Evolutionary conservation across 129 eudicot genomes (phyloP).

Genomic region (Cynara cardunculus): DNA sequence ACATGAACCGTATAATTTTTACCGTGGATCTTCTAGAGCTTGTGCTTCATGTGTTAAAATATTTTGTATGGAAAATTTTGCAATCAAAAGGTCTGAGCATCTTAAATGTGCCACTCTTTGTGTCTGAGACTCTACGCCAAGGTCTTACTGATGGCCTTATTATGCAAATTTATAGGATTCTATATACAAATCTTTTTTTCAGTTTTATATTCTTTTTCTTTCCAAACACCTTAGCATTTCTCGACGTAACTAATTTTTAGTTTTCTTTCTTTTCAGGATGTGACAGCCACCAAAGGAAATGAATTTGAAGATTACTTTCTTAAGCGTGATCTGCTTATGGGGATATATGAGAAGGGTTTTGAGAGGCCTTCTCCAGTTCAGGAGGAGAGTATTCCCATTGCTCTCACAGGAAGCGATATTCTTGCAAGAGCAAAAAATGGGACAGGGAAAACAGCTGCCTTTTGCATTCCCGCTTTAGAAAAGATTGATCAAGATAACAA

Average conservation of each 20-base stretch:
- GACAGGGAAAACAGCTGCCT: slow-evolving; percentile 94
- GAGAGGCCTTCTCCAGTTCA: slow-evolving; percentile 92
- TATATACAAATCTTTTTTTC: neutral
- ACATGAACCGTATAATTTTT: neutral
- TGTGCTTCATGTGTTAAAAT: neutral
- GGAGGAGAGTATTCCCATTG: slow-evolving; percentile 89
- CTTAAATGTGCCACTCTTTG: neutral
- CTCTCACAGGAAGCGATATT: slow-evolving; percentile 87
- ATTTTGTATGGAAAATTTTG: neutral
- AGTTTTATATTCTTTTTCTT: neutral
- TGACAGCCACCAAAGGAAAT: slow-evolving; percentile 93
- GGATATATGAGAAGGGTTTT: slow-evolving; percentile 91
- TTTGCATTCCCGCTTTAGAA: slow-evolving; percentile 86
- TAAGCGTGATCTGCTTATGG: slow-evolving; percentile 86
- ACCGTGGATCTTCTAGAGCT: neutral
- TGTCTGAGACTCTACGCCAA: neutral
- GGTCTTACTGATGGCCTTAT: neutral
- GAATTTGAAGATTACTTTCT: slow-evolving; percentile 91
- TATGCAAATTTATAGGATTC: neutral
- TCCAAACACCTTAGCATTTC: neutral
- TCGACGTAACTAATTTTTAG: neutral
- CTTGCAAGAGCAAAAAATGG: slow-evolving; percentile 96
- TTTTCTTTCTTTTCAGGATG: slow-evolving; percentile 51
- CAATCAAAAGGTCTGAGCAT: neutral
- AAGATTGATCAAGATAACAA: slow-evolving; percentile 86